These are phyloP conservation scores for Podospora pseudopauciseta DNA, from an alignment of 495 filamentous ascomycete genomes.

Conservation along the genomic window DNA sequence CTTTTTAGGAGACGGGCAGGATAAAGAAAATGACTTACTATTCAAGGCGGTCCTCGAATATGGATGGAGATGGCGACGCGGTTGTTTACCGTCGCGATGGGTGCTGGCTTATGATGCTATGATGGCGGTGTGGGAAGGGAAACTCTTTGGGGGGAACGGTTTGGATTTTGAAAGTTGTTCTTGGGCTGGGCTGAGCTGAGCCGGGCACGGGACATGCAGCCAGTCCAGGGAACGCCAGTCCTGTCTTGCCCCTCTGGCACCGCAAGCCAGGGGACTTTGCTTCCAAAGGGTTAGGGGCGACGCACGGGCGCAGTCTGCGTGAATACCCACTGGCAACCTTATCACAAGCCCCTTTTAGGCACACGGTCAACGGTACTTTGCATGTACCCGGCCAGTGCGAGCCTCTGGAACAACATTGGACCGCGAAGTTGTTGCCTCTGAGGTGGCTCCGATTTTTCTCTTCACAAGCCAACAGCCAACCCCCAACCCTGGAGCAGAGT, in stretches of 20 bases:
- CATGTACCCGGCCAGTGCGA: slow-evolving; percentile 15
- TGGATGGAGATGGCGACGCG: slow-evolving; percentile 31
- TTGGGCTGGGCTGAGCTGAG: slow-evolving; percentile 29
- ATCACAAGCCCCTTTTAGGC: slow-evolving; percentile 22
- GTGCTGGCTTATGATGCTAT: slow-evolving; percentile 25
- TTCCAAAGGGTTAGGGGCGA: slow-evolving; percentile 8
- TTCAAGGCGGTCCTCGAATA: slow-evolving; percentile 23
- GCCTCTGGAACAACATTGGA: slow-evolving; percentile 26
- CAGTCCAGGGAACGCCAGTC: slow-evolving; percentile 11
- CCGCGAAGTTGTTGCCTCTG: slow-evolving; percentile 16
- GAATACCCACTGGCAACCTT: slow-evolving; percentile 26
- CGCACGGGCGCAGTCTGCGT: slow-evolving; percentile 4
- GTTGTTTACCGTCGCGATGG: slow-evolving; percentile 28
- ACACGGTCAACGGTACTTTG: slow-evolving; percentile 9
- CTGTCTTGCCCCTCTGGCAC: slow-evolving; percentile 15
- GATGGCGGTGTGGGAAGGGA: slow-evolving; percentile 37
- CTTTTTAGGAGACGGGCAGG: slow-evolving; percentile 3
- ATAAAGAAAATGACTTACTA: slow-evolving; percentile 29
- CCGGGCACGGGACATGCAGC: slow-evolving; percentile 16
- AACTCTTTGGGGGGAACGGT: slow-evolving; percentile 27
- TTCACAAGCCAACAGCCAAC: slow-evolving; percentile 18
- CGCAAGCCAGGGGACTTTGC: slow-evolving; percentile 15
- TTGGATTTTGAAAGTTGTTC: slow-evolving; percentile 43
- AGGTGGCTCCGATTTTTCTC: slow-evolving; percentile 2
- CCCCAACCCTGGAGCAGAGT: slow-evolving; percentile 1